Percentiles rank a stretch among this genome's conserved stretches.
Evolutionary conservation across 2,329 filamentous ascomycete species (phyloP).

Genomic region (Biscogniauxia sp.): DNA sequence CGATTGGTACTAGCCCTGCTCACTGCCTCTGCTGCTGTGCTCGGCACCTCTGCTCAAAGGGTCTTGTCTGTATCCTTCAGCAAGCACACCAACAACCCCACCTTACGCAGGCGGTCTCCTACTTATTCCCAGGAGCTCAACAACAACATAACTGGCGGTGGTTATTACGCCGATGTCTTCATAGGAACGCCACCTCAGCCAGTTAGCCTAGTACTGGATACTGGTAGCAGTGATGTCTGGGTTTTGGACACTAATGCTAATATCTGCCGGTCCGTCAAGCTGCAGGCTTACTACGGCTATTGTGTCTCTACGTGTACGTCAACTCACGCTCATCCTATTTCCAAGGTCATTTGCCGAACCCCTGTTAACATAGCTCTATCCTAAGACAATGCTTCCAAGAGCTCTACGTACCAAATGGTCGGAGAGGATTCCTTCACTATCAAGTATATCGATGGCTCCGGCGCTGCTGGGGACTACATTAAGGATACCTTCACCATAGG

Average conservation of each 20-base stretch:
- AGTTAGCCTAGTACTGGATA: slow-evolving; percentile 57
- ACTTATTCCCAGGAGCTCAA: slow-evolving; percentile 40
- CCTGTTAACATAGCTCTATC: not conserved
- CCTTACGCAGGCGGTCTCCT: slow-evolving; percentile 20
- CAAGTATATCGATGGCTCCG: slow-evolving; percentile 57
- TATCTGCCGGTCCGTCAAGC: slow-evolving; percentile 37
- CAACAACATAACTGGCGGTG: slow-evolving; percentile 54
- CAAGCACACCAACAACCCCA: slow-evolving; percentile 7
- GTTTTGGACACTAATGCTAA: slow-evolving; percentile 40
- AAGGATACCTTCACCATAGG: slow-evolving; percentile 54
- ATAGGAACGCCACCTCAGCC: slow-evolving; percentile 58
- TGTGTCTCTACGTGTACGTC: slow-evolving; percentile 43
- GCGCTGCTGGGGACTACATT: slow-evolving; percentile 56
- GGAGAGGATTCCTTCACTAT: slow-evolving; percentile 52
- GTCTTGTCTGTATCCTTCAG: slow-evolving; percentile 29
- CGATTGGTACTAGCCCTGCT: not conserved
- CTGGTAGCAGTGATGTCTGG: slow-evolving; percentile 64
- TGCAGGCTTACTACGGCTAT: slow-evolving; percentile 36
- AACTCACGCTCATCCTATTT: not conserved
- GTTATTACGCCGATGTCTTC: slow-evolving; percentile 56
- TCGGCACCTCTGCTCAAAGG: slow-evolving; percentile 17
- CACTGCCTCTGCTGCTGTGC: not conserved
- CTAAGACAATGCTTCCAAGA: slow-evolving; percentile 42
- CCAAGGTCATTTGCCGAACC: not conserved
- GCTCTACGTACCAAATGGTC: slow-evolving; percentile 47